Base-by-base conservation (phyloP, 176 grass and related monocot species). In the Olyra latifolia region DNA sequence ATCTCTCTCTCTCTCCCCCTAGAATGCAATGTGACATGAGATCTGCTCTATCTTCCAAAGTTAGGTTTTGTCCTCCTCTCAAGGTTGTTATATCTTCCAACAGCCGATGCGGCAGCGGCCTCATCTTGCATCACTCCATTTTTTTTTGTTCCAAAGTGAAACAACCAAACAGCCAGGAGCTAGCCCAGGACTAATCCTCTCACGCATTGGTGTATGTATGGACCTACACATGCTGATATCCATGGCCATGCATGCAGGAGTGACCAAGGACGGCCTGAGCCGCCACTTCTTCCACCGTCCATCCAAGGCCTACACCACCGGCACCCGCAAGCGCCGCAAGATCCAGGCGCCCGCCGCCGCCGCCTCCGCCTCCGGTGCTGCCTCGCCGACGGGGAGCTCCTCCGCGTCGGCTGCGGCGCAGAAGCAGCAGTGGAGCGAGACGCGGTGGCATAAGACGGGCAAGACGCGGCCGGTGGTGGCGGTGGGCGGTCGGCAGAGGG, bases 371-470 rank as follows among this genome's bases (percentile, higher is more conserved):
- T 8, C 13, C 11, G 25, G 27, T 5, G 46, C 14, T 15, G 2
- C 17, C 10, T 78, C 85, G 6, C 61, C 74, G 1, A 43, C 79
- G 19, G 24, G 70, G 28, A 7, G 56, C 43, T 14, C 41, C 30
- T 14, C 41, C 29, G 49, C 19, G 1, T 14, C 69, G 4, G 27
- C 72, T 2, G 27, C 52, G 0, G 46, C 13, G 20, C 65, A 52
- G 4, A 64, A 82, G 53, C 87, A 85, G 41, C 65, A 86, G 78
- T 58, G 68, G 35, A 87, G 86, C 45, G 95, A 98, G 82, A 98
- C 95, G 45, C 83, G 95, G 83, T 98, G 95, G 95, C 95, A 98
- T 69, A 98, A 98, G 84, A 98, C 95, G 5, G 95, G 95, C 10
- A 98, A 98, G 88, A 98, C 95, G 23, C 68, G 86, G 46, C 90